Evolutionary conservation across 345 rosid genomes (phyloP).

Genomic region (Moricandia moricandioides): DNA sequence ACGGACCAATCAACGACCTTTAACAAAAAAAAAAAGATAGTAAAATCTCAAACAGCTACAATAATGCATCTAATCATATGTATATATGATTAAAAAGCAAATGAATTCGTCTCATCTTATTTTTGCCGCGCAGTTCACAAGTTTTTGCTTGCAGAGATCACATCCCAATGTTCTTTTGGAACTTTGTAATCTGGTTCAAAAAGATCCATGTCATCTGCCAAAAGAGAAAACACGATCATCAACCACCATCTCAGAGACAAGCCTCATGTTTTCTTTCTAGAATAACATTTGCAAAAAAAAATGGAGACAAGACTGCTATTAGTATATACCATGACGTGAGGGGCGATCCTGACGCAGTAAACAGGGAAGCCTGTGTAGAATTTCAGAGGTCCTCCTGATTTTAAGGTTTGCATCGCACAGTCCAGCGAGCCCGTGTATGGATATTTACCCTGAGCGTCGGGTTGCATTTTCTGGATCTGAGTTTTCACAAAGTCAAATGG

Average conservation of each 20-base stretch:
- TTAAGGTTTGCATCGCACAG: slow-evolving; percentile 78
- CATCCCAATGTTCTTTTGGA: slow-evolving; percentile 50
- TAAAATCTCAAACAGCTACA: not conserved
- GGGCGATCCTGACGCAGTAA: slow-evolving; percentile 91
- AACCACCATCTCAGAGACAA: not conserved
- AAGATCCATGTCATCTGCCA: slow-evolving; percentile 98
- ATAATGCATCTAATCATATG: not conserved
- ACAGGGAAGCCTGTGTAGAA: slow-evolving; percentile 98
- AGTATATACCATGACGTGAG: slow-evolving; percentile 90
- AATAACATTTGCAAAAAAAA: not conserved
- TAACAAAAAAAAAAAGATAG: not conserved
- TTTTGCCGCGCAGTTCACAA: not conserved
- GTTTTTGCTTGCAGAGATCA: slow-evolving; percentile 30
- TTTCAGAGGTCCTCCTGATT: slow-evolving; percentile 82
- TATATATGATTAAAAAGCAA: slow-evolving; percentile 21
- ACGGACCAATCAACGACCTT: slow-evolving; percentile 17
- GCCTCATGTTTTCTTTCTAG: not conserved
- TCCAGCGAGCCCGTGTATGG: slow-evolving; percentile 91
- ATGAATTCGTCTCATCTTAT: slow-evolving; percentile 28
- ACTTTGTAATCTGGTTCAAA: slow-evolving; percentile 85
- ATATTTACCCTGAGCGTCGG: slow-evolving; percentile 86
- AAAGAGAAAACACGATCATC: not conserved
- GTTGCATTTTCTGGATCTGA: slow-evolving; percentile 99
- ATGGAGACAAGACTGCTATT: not conserved
- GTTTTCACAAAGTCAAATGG: slow-evolving; percentile 98